Evolutionary conservation across 1,139 yeast genomes (phyloP), one percentile per base, ranked within the genome.

Genomic region (Suhomyces choctaworum): DNA sequence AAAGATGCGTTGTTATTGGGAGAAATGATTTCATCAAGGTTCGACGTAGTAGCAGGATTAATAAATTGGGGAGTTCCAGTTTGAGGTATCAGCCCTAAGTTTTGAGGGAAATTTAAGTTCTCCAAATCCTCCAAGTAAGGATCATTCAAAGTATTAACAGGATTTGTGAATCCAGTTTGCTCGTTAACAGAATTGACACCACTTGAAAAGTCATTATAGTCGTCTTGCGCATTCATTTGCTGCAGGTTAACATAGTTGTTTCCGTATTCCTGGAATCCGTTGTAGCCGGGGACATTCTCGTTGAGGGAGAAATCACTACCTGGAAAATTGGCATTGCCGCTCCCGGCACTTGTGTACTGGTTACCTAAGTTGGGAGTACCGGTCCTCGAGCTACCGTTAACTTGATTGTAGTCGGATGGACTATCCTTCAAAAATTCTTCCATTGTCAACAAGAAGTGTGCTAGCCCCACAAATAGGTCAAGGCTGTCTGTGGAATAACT

Each of bases 381-480:
- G 34, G 25, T 32, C 7, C 27, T 31, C 25, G 49, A 35, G 16
- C 28, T 25, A 9, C 24, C 29, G 16, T 31, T 35, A 13, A 20
- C 12, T 8, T 33, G 33, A 26, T 41, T 34, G 27, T 43, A 48
- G 38, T 63, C 68, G 30, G 62, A 51, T 12, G 71, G 70, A 51
- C 70, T 63, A 32, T 65, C 70, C 38, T 57, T 64, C 38, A 65
- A 55, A 44, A 49, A 66, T 36, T 64, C 67, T 31, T 65, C 71
- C 72, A 66, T 66, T 11, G 20, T 42, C 20, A 17, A 17, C 20
- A 17, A 6, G 20, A 11, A 17, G 20, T 17, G 20, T 17, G 7
- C 8, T 8, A 17, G 8, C 20, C 20, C 20, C 20, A 17, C 20
- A n/a, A n/a, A n/a, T n/a, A n/a, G n/a, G n/a, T n/a, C n/a, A n/a